These are phyloP conservation scores for Phaeosphaeria sp. DNA, from an alignment of 2,329 filamentous ascomycete species.

Conservation along the genomic window DNA sequence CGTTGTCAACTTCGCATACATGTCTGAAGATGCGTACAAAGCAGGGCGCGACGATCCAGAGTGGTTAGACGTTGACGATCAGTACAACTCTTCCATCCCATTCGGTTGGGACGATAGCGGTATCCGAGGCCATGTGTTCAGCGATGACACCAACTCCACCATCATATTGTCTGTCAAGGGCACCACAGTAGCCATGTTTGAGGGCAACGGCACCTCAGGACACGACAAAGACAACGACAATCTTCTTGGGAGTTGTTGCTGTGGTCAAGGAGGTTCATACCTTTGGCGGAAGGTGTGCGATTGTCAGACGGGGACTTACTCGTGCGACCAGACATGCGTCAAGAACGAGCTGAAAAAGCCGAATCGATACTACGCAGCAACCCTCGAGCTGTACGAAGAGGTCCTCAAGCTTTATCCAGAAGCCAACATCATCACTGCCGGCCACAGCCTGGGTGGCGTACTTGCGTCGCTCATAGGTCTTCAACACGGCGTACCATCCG, in stretches of 20 bases:
- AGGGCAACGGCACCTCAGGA: conserved; percentile 44
- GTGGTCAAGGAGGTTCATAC: conserved; percentile 44
- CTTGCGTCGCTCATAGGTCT: conserved; percentile 44
- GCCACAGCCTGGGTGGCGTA: conserved; percentile 45
- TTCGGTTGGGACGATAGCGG: conserved; percentile 48
- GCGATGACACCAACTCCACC: conserved; percentile 41
- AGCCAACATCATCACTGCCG: conserved; percentile 43
- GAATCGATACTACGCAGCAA: conserved; percentile 42
- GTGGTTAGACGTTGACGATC: conserved; percentile 42
- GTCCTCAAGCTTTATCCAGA: conserved; percentile 41
- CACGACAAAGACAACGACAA: conserved; percentile 48
- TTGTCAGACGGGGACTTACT: conserved; percentile 43
- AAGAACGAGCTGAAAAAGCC: conserved; percentile 38
- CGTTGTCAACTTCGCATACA: conserved; percentile 42
- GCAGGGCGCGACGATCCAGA: conserved; percentile 39
- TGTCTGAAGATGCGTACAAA: conserved; percentile 48
- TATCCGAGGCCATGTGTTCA: conserved; percentile 45
- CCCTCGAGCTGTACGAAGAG: conserved; percentile 42
- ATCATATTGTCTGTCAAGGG: conserved; percentile 44
- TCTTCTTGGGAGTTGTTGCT: conserved; percentile 45
- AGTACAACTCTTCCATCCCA: conserved; percentile 39
- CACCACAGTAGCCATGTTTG: conserved; percentile 45
- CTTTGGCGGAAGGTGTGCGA: conserved; percentile 45
- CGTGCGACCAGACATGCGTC: conserved; percentile 44
- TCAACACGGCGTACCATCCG: conserved; percentile 39